Conservation (phyloP, 1,284 basidiomycete species). For the Puccinia hordei region DNA sequence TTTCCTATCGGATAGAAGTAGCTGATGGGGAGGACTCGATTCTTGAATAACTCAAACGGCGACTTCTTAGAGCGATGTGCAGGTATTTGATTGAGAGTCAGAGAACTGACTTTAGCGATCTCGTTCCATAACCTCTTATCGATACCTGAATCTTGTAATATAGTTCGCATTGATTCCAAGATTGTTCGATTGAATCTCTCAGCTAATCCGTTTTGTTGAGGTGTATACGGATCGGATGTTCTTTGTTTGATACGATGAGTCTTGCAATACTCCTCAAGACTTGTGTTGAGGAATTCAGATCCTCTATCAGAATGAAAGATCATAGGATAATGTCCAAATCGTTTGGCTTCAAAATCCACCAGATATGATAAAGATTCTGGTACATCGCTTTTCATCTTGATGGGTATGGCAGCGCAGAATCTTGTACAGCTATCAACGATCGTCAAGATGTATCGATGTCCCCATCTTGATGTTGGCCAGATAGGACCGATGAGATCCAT, state of each 20-base stretch:
- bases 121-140: not conserved
- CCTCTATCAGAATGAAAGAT: not conserved
- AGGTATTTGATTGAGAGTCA: not conserved
- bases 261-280: not conserved
- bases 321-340: not conserved
- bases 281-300: conserved; percentile 12
- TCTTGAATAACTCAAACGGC: conserved; percentile 5
- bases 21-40: not conserved
- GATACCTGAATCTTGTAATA: not conserved
- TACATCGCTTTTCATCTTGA: not conserved
- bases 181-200: too few species aligned
- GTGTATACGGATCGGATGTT: conserved; percentile 3
- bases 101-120: not conserved
- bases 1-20: conserved; percentile 14
- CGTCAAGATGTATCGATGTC: too few species aligned
- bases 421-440: too few species aligned
- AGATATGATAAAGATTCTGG: not conserved
- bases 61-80: not conserved
- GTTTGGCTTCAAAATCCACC: not conserved
- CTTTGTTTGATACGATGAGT: not conserved
- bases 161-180: not conserved
- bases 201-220: too few species aligned
- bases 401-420: too few species aligned
- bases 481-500: too few species aligned
- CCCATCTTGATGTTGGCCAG: too few species aligned